phyloP scores from a whole-genome alignment of 2,329 filamentous ascomycete species.

The Coleophoma eucalyptorum region DNA sequence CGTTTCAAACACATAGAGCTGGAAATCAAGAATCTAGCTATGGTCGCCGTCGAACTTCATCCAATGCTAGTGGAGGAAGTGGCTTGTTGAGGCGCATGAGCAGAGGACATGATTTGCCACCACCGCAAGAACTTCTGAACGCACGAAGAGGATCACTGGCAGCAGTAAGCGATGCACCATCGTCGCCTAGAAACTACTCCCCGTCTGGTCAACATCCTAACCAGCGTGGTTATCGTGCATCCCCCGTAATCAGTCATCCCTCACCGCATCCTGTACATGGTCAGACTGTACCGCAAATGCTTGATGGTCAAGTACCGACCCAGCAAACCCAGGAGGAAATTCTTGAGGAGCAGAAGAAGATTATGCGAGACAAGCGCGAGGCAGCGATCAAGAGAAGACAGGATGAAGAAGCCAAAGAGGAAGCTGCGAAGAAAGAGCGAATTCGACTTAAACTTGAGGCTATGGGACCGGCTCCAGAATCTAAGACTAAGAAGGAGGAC shows the following conservation, averaged over 20 bases:
- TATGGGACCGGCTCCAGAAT: conserved; percentile 61
- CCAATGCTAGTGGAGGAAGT: conserved; percentile 86
- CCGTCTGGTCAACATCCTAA: conserved; percentile 23
- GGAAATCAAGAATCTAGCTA: conserved; percentile 64
- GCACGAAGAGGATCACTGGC: conserved; percentile 45
- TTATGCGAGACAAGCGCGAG: conserved; percentile 70
- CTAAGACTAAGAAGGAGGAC: conserved; percentile 52
- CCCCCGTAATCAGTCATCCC: conserved; percentile 27
- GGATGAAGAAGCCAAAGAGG: conserved; percentile 68
- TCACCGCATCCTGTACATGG: conserved; percentile 25
- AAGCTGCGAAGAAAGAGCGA: conserved; percentile 67
- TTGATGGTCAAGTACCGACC: conserved; percentile 25
- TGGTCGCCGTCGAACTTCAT: conserved; percentile 78
- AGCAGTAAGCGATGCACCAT: conserved; percentile 45
- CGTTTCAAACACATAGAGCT: conserved; percentile 76
- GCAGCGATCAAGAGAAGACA: conserved; percentile 63
- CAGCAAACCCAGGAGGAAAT: neutral
- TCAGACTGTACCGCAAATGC: conserved; percentile 24
- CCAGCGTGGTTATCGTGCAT: conserved; percentile 25
- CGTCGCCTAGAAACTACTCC: conserved; percentile 39
- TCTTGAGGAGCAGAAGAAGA: conserved; percentile 59
- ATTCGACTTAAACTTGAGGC: conserved; percentile 70
- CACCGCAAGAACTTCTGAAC: conserved; percentile 32
- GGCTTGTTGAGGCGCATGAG: conserved; percentile 50
- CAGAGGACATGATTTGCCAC: conserved; percentile 26